Percentiles rank a stretch among this genome's conserved stretches.
Conservation (phyloP, 129 eudicot species). For the Saposhnikovia divaricata region DNA sequence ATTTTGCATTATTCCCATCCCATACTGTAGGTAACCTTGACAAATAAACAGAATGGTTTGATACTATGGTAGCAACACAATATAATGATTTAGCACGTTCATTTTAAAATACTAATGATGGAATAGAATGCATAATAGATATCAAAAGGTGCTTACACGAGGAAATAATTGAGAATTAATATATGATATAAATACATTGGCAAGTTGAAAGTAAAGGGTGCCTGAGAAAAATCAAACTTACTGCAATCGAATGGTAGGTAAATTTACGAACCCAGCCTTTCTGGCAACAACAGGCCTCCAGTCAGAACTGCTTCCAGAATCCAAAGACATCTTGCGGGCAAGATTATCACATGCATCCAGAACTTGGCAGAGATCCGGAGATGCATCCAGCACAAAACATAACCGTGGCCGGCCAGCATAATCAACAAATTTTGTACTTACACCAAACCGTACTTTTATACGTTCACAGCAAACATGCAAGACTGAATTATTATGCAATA, state of each 20-base stretch:
- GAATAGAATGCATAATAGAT: not conserved
- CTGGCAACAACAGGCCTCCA: conserved; percentile 70
- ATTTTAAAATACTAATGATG: not conserved
- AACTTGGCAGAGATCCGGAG: conserved; percentile 55
- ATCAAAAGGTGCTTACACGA: no score
- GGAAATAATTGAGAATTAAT: not conserved
- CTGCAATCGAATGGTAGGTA: conserved; percentile 78
- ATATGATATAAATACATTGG: not conserved
- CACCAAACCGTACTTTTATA: conserved; percentile 73
- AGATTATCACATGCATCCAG: conserved; percentile 59
- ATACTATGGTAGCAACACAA: not conserved
- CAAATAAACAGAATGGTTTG: not conserved
- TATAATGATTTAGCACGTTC: not conserved
- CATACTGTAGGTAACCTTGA: conserved; percentile 58
- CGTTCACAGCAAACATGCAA: conserved; percentile 42
- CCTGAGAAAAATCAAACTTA: conserved; percentile 36
- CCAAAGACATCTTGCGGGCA: conserved; percentile 46
- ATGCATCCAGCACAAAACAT: conserved; percentile 69
- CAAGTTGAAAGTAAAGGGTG: not conserved
- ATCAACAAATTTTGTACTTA: conserved; percentile 58
- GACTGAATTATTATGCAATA: conserved; percentile 39
- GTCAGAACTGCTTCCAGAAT: conserved; percentile 53
- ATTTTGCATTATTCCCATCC: no score
- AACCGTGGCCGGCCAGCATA: conserved; percentile 71
- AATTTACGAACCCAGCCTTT: conserved; percentile 56